Conservation (phyloP, 225 moss, liverwort and hornwort species). For the Marchantia paleacea region DNA sequence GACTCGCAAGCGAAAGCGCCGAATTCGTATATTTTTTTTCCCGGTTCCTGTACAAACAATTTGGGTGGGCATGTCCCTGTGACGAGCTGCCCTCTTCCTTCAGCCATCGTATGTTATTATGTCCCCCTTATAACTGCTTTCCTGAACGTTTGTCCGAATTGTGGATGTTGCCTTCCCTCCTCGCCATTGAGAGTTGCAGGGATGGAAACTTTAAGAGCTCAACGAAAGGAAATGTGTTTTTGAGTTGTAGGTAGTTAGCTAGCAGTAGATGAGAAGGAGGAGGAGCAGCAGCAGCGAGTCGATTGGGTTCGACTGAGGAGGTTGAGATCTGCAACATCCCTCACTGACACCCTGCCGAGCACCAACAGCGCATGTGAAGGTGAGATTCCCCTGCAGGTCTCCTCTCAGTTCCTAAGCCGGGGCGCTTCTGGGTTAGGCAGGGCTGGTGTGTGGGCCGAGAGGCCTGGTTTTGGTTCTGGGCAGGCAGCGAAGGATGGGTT, state of each 20-base stretch:
- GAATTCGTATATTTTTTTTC: neutral
- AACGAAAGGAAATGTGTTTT: neutral
- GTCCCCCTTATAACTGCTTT: conserved; percentile 1
- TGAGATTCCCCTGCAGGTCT: conserved; percentile 15
- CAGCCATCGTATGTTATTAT: conserved; percentile 2
- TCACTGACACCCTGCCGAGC: neutral
- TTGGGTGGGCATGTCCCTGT: neutral
- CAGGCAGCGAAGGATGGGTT: neutral
- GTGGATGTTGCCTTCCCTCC: conserved; percentile 11
- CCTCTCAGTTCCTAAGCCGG: neutral
- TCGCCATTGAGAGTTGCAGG: neutral
- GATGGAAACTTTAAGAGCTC: neutral
- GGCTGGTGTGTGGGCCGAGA: neutral
- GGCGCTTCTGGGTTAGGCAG: neutral
- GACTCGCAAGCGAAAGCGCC: neutral
- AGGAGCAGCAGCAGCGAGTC: neutral
- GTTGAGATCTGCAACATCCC: conserved; percentile 6
- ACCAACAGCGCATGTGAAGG: conserved; percentile 14
- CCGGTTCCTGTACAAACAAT: neutral
- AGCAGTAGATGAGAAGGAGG: neutral
- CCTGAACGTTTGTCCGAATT: neutral
- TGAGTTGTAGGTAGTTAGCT: conserved; percentile 11
- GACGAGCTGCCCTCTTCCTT: neutral
- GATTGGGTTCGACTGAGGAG: conserved; percentile 16
- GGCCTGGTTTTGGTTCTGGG: neutral